phyloP scores from a whole-genome alignment of 1,284 basidiomycete species.

The Porodaedalea pini region DNA sequence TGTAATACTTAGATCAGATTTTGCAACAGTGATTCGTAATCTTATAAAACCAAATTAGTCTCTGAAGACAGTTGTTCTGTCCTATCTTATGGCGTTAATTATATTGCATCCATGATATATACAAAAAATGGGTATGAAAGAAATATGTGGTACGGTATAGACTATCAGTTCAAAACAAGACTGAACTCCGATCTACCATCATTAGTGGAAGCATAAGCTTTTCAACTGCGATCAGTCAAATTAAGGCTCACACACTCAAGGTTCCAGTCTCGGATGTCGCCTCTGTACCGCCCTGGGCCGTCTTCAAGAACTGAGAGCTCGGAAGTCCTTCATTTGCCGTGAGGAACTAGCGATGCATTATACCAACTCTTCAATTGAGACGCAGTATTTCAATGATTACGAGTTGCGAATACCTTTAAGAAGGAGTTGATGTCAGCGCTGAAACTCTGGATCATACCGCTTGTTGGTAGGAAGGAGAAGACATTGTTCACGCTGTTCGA shows the following conservation, averaged over 20 bases:
- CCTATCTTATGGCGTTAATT: too few species aligned
- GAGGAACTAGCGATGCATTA: constrained; percentile 3
- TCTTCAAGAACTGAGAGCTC: constrained; percentile 12
- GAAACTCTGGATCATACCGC: constrained; percentile 41
- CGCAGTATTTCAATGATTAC: too few species aligned
- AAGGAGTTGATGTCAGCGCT: constrained; percentile 53
- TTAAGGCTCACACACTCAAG: constrained; percentile 43
- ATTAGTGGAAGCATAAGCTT: not conserved
- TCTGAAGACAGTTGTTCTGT: too few species aligned
- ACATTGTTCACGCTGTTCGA: constrained; percentile 59
- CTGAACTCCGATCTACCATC: constrained; percentile 3
- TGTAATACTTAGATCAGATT: too few species aligned
- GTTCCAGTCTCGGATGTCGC: constrained; percentile 52
- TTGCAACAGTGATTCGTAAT: too few species aligned
- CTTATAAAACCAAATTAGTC: too few species aligned
- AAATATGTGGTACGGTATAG: too few species aligned
- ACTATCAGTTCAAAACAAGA: not conserved
- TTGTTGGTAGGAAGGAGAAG: constrained; percentile 56
- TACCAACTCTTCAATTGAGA: too few species aligned
- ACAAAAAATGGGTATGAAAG: too few species aligned
- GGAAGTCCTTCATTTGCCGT: constrained; percentile 6
- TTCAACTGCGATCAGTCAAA: not conserved
- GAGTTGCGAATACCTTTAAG: constrained; percentile 39
- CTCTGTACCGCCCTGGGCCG: constrained; percentile 54
- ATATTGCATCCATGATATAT: too few species aligned